phyloP scores from a whole-genome alignment of 139 green algal species.

The Chlamydomonas sp. region DNA sequence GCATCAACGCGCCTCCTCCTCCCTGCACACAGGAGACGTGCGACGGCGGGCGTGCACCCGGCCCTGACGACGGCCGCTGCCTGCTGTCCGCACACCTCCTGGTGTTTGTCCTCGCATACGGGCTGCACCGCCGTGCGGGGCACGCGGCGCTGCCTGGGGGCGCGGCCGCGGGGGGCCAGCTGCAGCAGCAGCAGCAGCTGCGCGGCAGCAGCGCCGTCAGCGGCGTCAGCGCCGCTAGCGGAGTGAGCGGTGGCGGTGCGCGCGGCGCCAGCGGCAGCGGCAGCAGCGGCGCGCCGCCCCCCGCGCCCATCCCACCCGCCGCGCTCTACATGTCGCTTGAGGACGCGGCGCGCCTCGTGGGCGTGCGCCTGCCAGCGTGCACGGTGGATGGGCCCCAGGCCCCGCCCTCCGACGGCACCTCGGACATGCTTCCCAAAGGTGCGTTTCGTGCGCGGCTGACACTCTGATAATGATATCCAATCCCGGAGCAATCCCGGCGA shows the following conservation, averaged over 20 bases:
- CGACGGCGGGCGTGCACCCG: no score
- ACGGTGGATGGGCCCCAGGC: background rate
- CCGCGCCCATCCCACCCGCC: background rate
- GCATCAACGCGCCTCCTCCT: no score
- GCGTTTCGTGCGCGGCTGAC: background rate
- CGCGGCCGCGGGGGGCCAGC: background rate
- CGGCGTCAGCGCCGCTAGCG: no score
- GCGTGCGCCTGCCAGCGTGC: background rate
- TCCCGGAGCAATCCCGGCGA: no score
- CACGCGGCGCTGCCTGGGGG: no score
- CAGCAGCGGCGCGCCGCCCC: conserved; percentile 1
- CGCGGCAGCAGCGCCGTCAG: no score
- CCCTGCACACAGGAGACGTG: no score
- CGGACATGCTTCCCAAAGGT: background rate
- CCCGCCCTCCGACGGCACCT: background rate
- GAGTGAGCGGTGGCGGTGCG: no score
- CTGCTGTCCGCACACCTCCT: conserved; percentile 7
- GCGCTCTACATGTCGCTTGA: conserved; percentile 1
- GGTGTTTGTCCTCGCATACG: background rate
- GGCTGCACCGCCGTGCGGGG: no score
- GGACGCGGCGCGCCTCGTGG: background rate
- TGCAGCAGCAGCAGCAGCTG: background rate
- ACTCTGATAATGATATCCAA: background rate
- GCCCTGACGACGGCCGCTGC: background rate
- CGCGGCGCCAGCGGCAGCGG: background rate